These are phyloP conservation scores for Bruguiera hainesii DNA, from an alignment of 441 rosid genomes.

Conservation along the genomic window DNA sequence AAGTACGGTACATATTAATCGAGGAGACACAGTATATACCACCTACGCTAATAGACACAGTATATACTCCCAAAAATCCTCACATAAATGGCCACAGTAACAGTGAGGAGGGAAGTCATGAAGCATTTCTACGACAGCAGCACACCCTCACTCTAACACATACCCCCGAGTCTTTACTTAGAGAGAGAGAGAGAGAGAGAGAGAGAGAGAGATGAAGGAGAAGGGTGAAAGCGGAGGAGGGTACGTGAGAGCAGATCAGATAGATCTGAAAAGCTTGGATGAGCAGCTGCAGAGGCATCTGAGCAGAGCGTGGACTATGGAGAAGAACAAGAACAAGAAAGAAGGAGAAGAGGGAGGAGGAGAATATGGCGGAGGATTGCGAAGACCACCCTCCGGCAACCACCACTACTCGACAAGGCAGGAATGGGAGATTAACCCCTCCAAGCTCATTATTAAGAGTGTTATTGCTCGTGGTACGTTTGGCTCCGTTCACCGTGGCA, in stretches of 20 bases:
- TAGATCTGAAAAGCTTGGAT: conserved; percentile 93
- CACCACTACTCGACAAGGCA: conserved; percentile 52
- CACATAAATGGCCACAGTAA: neutral
- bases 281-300: conserved; percentile 88
- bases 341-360: conserved; percentile 37
- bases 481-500: conserved; percentile 83
- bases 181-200: neutral
- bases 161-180: too few relatives aligned
- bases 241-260: conserved; percentile 92
- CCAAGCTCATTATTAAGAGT: conserved; percentile 62
- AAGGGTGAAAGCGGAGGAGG: conserved; percentile 68
- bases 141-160: neutral
- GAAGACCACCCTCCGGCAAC: conserved; percentile 53
- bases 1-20: neutral
- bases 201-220: conserved; percentile 53
- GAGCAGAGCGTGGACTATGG: conserved; percentile 64
- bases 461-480: conserved; percentile 85
- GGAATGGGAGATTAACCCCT: conserved; percentile 81
- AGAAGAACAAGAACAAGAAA: conserved; percentile 51
- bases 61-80: too few relatives aligned
- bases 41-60: neutral
- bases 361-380: conserved; percentile 42
- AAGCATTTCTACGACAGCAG: neutral
- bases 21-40: neutral
- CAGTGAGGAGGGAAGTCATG: neutral